These are phyloP conservation scores for Auricularia auricula-judae DNA, from an alignment of 768 basidiomycete genomes.

Conservation along the genomic window DNA sequence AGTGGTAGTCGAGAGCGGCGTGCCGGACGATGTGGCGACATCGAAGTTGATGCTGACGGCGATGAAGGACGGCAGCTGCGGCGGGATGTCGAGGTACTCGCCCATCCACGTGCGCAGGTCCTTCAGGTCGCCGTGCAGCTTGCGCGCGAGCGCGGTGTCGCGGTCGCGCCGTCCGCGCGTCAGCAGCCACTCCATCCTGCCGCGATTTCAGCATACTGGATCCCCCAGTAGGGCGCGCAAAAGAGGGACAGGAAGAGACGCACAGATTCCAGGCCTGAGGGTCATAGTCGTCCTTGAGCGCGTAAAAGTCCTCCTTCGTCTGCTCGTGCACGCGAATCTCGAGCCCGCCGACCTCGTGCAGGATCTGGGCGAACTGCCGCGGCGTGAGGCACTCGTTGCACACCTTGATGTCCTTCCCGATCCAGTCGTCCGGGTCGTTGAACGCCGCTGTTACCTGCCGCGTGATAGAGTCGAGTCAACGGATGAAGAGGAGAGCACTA, in stretches of 20 bases:
- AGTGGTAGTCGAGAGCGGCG: too few species aligned
- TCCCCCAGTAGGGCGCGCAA: background rate
- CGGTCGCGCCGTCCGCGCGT: too few species aligned
- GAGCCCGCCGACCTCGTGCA: slow-evolving; percentile 1
- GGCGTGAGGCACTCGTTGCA: background rate
- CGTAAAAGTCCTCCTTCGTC: background rate
- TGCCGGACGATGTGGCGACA: too few species aligned
- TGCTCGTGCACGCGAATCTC: background rate
- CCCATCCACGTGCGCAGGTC: too few species aligned
- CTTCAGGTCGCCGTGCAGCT: too few species aligned
- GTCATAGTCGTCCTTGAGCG: background rate
- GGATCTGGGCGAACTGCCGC: slow-evolving; percentile 1
- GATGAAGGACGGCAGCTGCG: too few species aligned
- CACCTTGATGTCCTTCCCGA: slow-evolving; percentile 4
- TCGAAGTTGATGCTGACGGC: too few species aligned
- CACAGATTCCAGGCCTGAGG: background rate
- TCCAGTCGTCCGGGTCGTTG: background rate
- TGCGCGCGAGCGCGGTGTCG: too few species aligned
- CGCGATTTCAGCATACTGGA: too few species aligned
- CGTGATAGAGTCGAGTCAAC: background rate
- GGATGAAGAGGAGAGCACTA: too few species aligned
- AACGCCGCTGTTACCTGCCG: background rate
- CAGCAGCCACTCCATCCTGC: too few species aligned
- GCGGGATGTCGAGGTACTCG: too few species aligned
- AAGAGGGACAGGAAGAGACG: background rate